Base-by-base conservation (phyloP, 345 rosid genomes). In the Lepidium aucheri region DNA sequence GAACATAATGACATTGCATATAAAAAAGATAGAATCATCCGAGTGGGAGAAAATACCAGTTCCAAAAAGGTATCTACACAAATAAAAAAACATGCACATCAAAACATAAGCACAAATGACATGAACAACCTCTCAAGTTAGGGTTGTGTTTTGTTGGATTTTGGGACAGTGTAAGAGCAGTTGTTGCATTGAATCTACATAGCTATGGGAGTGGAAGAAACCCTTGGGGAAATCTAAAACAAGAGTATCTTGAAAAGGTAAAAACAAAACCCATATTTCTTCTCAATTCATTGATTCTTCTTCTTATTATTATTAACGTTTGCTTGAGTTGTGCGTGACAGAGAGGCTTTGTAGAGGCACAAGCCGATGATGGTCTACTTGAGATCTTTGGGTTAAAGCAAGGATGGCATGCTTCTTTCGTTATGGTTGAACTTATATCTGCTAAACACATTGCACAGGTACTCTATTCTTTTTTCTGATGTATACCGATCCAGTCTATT, bases 381-480 rank as follows among this genome's bases (percentile, higher is more conserved):
- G 97, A 94, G 78, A 91, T 94, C 54, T 94, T 90, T 70, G 97
- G 99, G 34, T 74, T 91, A 65, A 94, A 94, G 80, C 99, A 94
- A 77, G 97, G 87, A 62, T 94, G 99, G 97, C 99, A 94, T 81
- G 97, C 99, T 46, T 94, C 97, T 3, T 89, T 95, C 43, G 97
- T 95, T 20, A 91, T 95, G 99, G 96, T 95, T 57, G 99, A 95
- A 65, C 97, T 95, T 75, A 95, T 95, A 65, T 83, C 96, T 5
- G 99, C 99, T 11, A 95, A 95, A 75, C 99, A 95, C 82, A 86
- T 91, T 71, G 94, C 95, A 12, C 99, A 94, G 95, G 97, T 94
- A 82, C 30, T 20, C 22, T 1, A 20, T 20, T 20, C 22, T 20
- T 1, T 1, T 20, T 20, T 20, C 1, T 20, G 22, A 20, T 20